Base-by-base conservation (phyloP, 495 filamentous ascomycete species). In the Aspergillus coremiiformis region DNA sequence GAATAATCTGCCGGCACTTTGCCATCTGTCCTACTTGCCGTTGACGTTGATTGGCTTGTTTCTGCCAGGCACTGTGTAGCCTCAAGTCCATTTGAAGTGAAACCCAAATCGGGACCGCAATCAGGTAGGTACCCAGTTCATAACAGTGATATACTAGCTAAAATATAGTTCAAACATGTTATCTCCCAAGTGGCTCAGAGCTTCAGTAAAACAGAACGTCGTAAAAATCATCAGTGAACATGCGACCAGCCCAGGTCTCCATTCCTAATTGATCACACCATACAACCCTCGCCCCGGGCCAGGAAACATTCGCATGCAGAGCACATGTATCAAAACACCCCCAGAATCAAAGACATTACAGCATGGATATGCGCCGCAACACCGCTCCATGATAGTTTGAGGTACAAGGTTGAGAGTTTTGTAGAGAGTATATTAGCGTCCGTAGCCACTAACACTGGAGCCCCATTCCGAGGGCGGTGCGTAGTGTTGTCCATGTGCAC, bases 401-500 rank as follows among this genome's bases (percentile, higher is more conserved):
- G 58, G 55, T 55, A 58, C 54, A 58, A 61, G 51, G 35, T 51
- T 47, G 54, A 54, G 43, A 58, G 61, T 49, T n/a, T 19, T 43
- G 47, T 49, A 33, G 21, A 30, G 44, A 47, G 44, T 44, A 42
- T n/a, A 42, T 54, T 56, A 68, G 33, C 60, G 55, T 21, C 61
- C 59, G 49, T 67, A 69, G 35, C 62, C 53, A 47, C 57, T 58
- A 9, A 56, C 27, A 12, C 39, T 63, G 19, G 61, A 56, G 42
- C 50, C 57, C 37, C 55, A 65, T 23, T 64, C 60, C 17, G 64
- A 55, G 6, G 62, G 59, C 12, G 63, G 54, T 15, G 37, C 55
- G 19, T 73, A 72, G 51, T 73, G 72, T 58, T 72, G 68, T 0
- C 68, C 72, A 41, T 74, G 68, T 12, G 72, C 66, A 27, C 71